Base-by-base conservation (phyloP, 495 filamentous ascomycete species). In the Collariella sp. region DNA sequence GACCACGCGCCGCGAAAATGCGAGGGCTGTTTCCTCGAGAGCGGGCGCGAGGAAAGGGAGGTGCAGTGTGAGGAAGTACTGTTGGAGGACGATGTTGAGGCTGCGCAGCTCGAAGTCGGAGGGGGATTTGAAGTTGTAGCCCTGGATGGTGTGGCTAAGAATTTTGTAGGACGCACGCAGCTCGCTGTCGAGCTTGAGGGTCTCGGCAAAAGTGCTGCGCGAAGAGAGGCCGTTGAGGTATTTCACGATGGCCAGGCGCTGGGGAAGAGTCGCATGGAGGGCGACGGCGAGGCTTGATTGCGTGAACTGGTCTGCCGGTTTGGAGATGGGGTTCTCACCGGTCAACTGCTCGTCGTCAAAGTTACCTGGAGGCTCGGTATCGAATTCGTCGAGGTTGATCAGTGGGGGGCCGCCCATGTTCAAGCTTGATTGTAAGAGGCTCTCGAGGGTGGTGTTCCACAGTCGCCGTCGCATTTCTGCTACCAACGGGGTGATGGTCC, bases 401-500 rank as follows among this genome's bases (percentile, higher is more conserved):
- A 74, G 66, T 10, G 79, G 76, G 0, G 78, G 72, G 50, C 79
- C 79, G 7, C 80, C 80, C 5, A 76, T 68, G 51, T 74, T 74
- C 33, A 83, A 50, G 19, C 78, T 75, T 1, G 77, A 64, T 48
- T 82, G 75, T 4, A 82, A 57, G 4, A 72, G 67, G 12, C 83
- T 52, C 59, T 84, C 80, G 3, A 85, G 56, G 19, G 82, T 79
- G 1, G 81, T 82, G n/a, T 74, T 77, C 82, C 82, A 85, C 13
- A 85, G 64, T 20, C 81, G 73, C 31, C 79, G 69, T n/a, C 79
- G 75, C 71, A 83, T 79, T 59, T 85, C 82, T 36, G 75, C 71
- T 26, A 70, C 72, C 44, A 79, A 73, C 15, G 64, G 29, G 2
- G 51, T 57, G 23, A 52, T 61, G 11, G 18, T 23, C 16, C 22